Base-by-base conservation (phyloP, 495 filamentous ascomycete species). In the Letharia lupina region DNA sequence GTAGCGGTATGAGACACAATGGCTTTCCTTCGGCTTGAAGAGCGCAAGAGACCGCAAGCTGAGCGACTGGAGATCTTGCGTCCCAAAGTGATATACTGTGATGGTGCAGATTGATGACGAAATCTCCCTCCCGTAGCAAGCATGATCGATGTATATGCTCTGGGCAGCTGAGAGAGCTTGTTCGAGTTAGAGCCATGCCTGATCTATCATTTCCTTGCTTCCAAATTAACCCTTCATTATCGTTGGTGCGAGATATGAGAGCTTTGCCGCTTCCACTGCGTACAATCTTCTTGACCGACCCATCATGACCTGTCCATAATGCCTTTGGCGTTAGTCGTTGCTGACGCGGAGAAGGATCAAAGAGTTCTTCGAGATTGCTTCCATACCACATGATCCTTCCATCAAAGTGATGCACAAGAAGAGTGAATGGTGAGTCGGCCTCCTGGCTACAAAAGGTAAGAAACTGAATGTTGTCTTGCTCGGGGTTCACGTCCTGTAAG, bases 321-420 rank as follows among this genome's bases (percentile, higher is more conserved):
- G 83, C 78, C 64, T 77, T 83, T 37, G 80, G 76, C 18, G 74
- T 69, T 28, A 95, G 75, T 11, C 91, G 83, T 60, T 82, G 80
- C n/a, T 78, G 75, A 42, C 85, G 84, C 23, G 87, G 83, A 15
- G 86, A 84, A 12, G 89, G 88, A 75, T 94, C 94, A 66, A 98
- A 89, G 18, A 98, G 77, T 56, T 86, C 79, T 68, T 95, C 90
- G 31, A 96, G 78, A 65, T 86, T 86, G 64, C 85, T 88, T 66
- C 91, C 84, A 73, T 89, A 91, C 79, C 91, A 91, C 67, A 89
- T 85, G 65, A 98, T 84, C 56, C 83, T 83, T 59, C 93, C 93
- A 67, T 96, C 91, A 70, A 96, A 96, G 70, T 88, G 85, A 72
- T 98, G 93, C 18, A 90, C 79, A 11, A 99, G 77, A n/a, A 98